These are phyloP conservation scores for Zygotorulaspora danielsina DNA, from an alignment of 805 yeast species.

Conservation along the genomic window DNA sequence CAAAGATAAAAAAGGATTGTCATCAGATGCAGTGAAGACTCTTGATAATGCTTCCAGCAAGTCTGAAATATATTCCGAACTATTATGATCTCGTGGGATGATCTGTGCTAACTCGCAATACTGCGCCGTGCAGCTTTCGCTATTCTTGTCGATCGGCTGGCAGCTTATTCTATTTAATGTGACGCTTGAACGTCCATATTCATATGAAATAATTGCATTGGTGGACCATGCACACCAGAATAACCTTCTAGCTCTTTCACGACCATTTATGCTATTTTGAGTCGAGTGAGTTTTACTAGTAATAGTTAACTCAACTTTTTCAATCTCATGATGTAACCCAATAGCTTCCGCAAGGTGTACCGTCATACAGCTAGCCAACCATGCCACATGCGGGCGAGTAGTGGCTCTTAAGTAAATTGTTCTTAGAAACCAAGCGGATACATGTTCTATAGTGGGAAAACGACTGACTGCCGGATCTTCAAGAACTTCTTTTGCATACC, in stretches of 20 bases:
- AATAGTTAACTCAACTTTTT: constrained; percentile 6
- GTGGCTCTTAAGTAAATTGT: constrained; percentile 12
- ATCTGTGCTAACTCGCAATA: constrained; percentile 8
- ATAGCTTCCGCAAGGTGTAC: constrained; percentile 13
- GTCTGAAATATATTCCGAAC: background rate
- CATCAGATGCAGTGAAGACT: constrained; percentile 6
- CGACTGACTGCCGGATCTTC: constrained; percentile 15
- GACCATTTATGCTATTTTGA: too few species aligned
- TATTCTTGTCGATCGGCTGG: constrained; percentile 4
- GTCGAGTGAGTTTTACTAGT: too few species aligned
- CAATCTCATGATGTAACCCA: constrained; percentile 13
- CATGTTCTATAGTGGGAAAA: constrained; percentile 11
- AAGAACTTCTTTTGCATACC: constrained; percentile 9
- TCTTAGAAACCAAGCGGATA: constrained; percentile 13
- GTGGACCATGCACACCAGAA: constrained; percentile 16
- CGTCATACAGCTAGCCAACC: constrained; percentile 14
- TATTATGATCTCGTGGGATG: constrained; percentile 7
- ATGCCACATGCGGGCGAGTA: constrained; percentile 12
- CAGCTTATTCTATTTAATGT: constrained; percentile 9
- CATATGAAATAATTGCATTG: constrained; percentile 12
- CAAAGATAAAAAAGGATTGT: constrained; percentile 10
- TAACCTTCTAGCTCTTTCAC: constrained; percentile 10
- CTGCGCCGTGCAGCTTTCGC: constrained; percentile 5
- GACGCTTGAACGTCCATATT: constrained; percentile 14
- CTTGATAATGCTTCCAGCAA: constrained; percentile 5